Evolutionary conservation across 2,329 filamentous ascomycete genomes (phyloP).

Genomic region (Tolypocladium endophyticum): DNA sequence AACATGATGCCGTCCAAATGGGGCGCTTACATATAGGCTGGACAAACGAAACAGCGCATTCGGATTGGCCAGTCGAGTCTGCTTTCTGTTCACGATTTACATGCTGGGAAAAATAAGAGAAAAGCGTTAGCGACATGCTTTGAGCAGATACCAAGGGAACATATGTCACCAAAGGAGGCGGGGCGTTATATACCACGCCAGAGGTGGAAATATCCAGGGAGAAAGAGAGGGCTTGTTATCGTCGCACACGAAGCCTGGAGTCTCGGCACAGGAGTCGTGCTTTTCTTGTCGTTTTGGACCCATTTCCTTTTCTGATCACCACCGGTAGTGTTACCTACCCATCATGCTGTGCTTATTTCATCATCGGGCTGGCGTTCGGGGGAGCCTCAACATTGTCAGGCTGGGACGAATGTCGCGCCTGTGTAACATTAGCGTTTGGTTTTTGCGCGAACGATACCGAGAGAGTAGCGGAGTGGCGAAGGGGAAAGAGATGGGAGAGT

Average conservation of each 20-base stretch:
- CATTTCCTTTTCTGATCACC: background rate
- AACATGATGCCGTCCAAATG: constrained; percentile 17
- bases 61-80: background rate
- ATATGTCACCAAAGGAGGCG: background rate
- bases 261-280: constrained; percentile 3
- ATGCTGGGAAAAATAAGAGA: background rate
- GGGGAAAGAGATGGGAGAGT: background rate
- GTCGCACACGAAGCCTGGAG: constrained; percentile 7
- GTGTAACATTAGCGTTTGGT: constrained; percentile 1
- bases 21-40: constrained; percentile 19
- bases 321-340: background rate
- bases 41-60: constrained; percentile 2
- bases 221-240: background rate
- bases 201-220: background rate
- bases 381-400: background rate
- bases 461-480: background rate
- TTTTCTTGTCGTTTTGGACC: background rate
- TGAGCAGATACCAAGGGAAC: background rate
- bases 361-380: constrained; percentile 4
- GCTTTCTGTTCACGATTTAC: background rate
- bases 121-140: background rate
- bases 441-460: background rate
- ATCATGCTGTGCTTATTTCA: background rate
- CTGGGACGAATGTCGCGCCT: background rate
- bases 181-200: background rate